Evolutionary conservation across 139 green algal species (phyloP), one percentile per base, ranked within the genome.

Genomic region (Chlorella vulgaris): DNA sequence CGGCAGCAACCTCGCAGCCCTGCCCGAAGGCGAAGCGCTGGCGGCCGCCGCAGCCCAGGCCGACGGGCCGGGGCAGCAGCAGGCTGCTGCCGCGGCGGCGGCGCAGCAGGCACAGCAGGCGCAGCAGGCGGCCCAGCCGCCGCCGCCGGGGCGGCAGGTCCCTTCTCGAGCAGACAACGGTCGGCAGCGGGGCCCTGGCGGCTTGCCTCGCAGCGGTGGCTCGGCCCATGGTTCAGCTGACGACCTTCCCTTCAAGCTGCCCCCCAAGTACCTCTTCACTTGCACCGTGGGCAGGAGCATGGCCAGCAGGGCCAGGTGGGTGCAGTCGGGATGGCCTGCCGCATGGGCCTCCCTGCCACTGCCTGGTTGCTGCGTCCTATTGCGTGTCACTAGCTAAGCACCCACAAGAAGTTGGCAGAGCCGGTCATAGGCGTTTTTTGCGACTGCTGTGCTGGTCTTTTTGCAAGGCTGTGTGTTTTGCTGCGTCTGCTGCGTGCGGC

Each of bases 211-310:
- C 58, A 36, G 76, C 13, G 40, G 33, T 75, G 58, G 71, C 63
- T 65, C 63, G 53, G 29, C 61, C 38, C 42, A 47, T 38, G 35
- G 62, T 22, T 33, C 43, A 8, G 69, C 4, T 0, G 36, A 36
- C 29, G 70, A 82, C 29, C 68, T 88, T 42, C 86, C 84, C 3
- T 75, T 94, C 68, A 86, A 83, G 36, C 69, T 98, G 80, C 94
- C 93, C 5, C 93, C 94, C 29, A 78, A 88, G 24, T 85, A 91
- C 84, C 76, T 97, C 24, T 98, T 93, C 88, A 97, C 95, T 0
- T 97, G 92, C 83, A 96, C 94, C 4, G 94, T 97, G 2, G 93
- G 93, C 1, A 87, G 93, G 39, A 88, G 69, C 40, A 47, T 83
- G 60, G 69, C 71, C 42, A 86, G 68, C 55, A 61, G 69, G 51